Evolutionary conservation across 768 basidiomycete species (phyloP).

Genomic region (Sarcodon sp.): DNA sequence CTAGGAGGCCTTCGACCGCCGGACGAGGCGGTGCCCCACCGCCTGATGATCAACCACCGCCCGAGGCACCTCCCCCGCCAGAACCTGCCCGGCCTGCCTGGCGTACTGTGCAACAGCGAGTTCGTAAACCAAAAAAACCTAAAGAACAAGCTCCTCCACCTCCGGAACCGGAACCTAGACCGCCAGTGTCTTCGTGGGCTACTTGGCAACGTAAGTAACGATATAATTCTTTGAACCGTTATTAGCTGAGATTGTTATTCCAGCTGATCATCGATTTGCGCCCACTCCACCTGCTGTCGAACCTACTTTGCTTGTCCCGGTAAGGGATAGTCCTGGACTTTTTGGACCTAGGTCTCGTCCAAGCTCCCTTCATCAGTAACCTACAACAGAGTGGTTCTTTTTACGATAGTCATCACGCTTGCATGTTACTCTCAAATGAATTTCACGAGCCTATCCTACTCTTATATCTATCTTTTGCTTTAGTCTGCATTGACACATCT

Average conservation of each 20-base stretch:
- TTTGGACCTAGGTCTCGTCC: slow-evolving; percentile 71
- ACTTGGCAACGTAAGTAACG: slow-evolving; percentile 26
- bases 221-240: not conserved
- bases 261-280: slow-evolving; percentile 44
- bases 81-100: slow-evolving; percentile 12
- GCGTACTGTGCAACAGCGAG: slow-evolving; percentile 6
- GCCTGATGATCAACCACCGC: slow-evolving; percentile 30
- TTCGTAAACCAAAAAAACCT: slow-evolving; percentile 10
- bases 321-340: slow-evolving; percentile 46
- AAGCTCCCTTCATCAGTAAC: slow-evolving; percentile 13
- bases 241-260: slow-evolving; percentile 1
- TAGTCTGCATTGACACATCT: no score
- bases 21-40: slow-evolving; percentile 5
- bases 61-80: slow-evolving; percentile 24
- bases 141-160: slow-evolving; percentile 6
- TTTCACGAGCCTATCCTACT: no score
- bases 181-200: slow-evolving; percentile 21
- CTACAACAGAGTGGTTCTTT: not conserved
- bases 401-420: not conserved
- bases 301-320: slow-evolving; percentile 49
- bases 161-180: slow-evolving; percentile 9
- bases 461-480: no score
- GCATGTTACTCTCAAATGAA: no score
- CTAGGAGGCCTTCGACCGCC: slow-evolving; percentile 15
- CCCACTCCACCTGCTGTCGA: slow-evolving; percentile 53